Evolutionary conservation across 129 eudicot genomes (phyloP).

Genomic region (Chrysanthemum makinoi): DNA sequence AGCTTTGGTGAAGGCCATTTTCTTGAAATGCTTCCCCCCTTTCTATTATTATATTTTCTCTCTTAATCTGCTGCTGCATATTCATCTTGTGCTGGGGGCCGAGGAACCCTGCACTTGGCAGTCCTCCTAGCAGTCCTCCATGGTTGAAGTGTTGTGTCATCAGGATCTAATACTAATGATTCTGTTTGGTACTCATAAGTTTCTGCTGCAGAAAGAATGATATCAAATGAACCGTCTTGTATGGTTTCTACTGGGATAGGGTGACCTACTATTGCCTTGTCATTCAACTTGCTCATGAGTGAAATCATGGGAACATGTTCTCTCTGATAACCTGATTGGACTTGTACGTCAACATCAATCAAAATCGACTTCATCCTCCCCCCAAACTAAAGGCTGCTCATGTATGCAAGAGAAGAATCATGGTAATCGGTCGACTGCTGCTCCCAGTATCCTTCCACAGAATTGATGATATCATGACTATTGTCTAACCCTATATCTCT

Average conservation of each 20-base stretch:
- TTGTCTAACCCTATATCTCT: too few species aligned
- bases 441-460: conserved; percentile 55
- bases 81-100: too few species aligned
- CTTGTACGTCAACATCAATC: conserved; percentile 80
- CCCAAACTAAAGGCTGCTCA: conserved; percentile 33
- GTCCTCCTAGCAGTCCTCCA: too few species aligned
- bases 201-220: conserved; percentile 29
- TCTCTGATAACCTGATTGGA: conserved; percentile 75
- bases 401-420: conserved; percentile 31
- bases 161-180: background rate
- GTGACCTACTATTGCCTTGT: conserved; percentile 89
- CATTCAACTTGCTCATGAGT: conserved; percentile 82
- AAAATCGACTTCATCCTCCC: conserved; percentile 40
- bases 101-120: too few species aligned
- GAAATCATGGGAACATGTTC: conserved; percentile 91
- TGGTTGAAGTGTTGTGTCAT: conserved; percentile 46
- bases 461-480: too few species aligned
- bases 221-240: conserved; percentile 55
- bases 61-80: too few species aligned
- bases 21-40: too few species aligned
- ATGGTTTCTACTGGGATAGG: conserved; percentile 85
- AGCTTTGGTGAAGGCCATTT: too few species aligned
- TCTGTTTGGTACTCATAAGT: conserved; percentile 30
- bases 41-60: too few species aligned
- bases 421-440: conserved; percentile 34